These are phyloP conservation scores for Beta corolliflora DNA, from an alignment of 179 eudicot genomes.

Conservation along the genomic window DNA sequence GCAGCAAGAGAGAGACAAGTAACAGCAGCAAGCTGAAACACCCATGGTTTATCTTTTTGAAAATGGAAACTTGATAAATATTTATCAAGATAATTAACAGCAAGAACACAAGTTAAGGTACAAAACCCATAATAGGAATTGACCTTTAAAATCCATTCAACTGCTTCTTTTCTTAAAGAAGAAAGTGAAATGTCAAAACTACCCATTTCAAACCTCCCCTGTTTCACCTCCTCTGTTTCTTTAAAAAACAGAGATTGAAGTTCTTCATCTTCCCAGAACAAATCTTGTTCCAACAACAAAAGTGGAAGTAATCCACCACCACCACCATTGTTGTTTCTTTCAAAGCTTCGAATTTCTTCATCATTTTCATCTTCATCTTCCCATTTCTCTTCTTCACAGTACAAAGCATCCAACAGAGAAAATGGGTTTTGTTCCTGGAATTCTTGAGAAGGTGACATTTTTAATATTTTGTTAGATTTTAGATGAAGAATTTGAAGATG, in stretches of 20 bases:
- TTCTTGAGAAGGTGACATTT: slow-evolving; percentile 48
- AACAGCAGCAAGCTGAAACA: slow-evolving; percentile 81
- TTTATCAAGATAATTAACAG: slow-evolving; percentile 74
- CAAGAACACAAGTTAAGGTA: slow-evolving; percentile 56
- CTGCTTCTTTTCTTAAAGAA: slow-evolving; percentile 46
- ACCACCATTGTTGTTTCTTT: not conserved
- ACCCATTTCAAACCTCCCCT: not conserved
- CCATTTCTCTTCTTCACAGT: slow-evolving; percentile 62
- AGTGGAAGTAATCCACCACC: slow-evolving; percentile 30
- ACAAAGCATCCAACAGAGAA: slow-evolving; percentile 54
- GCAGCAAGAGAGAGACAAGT: slow-evolving; percentile 91
- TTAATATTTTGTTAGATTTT: not conserved
- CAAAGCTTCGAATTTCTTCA: not conserved
- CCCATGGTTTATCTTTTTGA: slow-evolving; percentile 73
- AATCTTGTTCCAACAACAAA: slow-evolving; percentile 46
- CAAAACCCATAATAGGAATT: slow-evolving; percentile 57
- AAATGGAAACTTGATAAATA: slow-evolving; percentile 42
- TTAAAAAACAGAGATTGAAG: slow-evolving; percentile 52
- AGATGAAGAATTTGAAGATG: not conserved
- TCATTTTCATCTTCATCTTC: slow-evolving; percentile 31
- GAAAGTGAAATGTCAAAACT: not conserved
- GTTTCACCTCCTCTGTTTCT: slow-evolving; percentile 41
- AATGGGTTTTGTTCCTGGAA: slow-evolving; percentile 39
- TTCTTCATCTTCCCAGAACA: slow-evolving; percentile 73
- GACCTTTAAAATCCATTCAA: slow-evolving; percentile 70